These are phyloP conservation scores for Quercus gilva DNA, from an alignment of 306 rosid genomes.

Conservation along the genomic window DNA sequence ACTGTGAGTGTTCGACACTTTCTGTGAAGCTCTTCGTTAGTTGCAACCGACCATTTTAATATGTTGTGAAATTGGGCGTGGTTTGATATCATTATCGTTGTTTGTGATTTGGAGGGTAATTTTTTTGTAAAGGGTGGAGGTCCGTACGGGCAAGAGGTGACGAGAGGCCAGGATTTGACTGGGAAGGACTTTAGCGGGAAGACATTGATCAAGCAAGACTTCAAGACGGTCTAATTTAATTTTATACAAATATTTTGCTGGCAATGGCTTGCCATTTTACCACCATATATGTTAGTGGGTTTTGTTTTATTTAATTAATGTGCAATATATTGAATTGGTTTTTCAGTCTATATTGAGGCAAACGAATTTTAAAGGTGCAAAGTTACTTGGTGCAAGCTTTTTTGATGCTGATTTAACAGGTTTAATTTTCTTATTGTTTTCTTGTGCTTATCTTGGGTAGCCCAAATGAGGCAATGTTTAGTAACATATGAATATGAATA, in stretches of 20 bases:
- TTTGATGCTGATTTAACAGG: conserved; percentile 96
- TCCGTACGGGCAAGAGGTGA: conserved; percentile 85
- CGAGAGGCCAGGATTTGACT: conserved; percentile 89
- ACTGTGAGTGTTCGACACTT: no score
- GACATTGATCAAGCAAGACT: conserved; percentile 87
- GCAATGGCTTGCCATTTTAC: neutral
- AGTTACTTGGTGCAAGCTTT: conserved; percentile 90
- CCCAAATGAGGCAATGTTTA: no score
- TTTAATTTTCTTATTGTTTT: conserved; percentile 8
- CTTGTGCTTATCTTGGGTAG: neutral
- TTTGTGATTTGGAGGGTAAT: no score
- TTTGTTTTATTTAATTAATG: neutral
- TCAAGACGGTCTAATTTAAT: conserved; percentile 67
- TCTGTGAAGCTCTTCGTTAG: no score
- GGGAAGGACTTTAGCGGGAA: conserved; percentile 92
- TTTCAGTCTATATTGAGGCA: conserved; percentile 80
- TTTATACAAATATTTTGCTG: neutral
- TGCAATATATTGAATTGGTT: neutral
- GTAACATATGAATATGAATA: no score
- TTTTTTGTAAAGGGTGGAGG: conserved; percentile 66
- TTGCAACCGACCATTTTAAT: no score
- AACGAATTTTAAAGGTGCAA: conserved; percentile 86
- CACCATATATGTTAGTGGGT: neutral
- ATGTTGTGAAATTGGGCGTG: no score
- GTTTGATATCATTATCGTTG: no score